phyloP scores from a whole-genome alignment of 2,329 filamentous ascomycete genomes.

The Trichoderma arundinaceum region DNA sequence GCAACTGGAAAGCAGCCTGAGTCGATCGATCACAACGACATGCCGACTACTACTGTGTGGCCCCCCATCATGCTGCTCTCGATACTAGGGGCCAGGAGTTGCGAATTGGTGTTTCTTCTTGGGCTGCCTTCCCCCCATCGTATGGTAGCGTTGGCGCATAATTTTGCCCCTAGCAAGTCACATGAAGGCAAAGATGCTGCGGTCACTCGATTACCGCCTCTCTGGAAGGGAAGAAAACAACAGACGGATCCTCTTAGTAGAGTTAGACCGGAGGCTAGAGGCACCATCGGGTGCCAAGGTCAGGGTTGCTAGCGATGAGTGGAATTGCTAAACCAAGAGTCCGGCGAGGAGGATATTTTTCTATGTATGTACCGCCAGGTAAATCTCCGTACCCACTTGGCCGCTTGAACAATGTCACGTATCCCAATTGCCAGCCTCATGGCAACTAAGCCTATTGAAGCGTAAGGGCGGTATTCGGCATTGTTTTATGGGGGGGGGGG shows the following conservation, averaged over 20 bases:
- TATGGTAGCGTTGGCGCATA: conserved; percentile 20
- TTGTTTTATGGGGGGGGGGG: neutral
- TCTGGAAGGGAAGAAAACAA: conserved; percentile 5
- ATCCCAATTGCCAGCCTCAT: conserved; percentile 22
- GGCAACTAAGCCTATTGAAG: conserved; percentile 8
- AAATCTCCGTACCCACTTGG: conserved; percentile 27
- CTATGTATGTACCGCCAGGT: conserved; percentile 16
- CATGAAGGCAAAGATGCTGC: conserved; percentile 18
- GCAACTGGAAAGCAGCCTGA: conserved; percentile 1
- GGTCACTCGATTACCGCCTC: conserved; percentile 26
- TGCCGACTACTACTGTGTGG: conserved; percentile 1
- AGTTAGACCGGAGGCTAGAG: conserved; percentile 23
- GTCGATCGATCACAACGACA: conserved; percentile 15
- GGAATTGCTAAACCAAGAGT: neutral
- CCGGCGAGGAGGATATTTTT: conserved; percentile 17
- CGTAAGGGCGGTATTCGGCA: conserved; percentile 14
- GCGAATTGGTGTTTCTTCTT: neutral
- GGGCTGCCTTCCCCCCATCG: neutral
- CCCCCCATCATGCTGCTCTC: neutral
- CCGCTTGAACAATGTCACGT: conserved; percentile 18
- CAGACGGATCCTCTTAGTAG: conserved; percentile 22
- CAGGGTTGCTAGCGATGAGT: conserved; percentile 16
- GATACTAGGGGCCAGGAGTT: neutral
- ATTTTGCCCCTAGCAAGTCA: conserved; percentile 23
- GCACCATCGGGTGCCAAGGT: conserved; percentile 12